phyloP scores from a whole-genome alignment of 805 yeast species.

The Wickerhamiella cacticola region DNA sequence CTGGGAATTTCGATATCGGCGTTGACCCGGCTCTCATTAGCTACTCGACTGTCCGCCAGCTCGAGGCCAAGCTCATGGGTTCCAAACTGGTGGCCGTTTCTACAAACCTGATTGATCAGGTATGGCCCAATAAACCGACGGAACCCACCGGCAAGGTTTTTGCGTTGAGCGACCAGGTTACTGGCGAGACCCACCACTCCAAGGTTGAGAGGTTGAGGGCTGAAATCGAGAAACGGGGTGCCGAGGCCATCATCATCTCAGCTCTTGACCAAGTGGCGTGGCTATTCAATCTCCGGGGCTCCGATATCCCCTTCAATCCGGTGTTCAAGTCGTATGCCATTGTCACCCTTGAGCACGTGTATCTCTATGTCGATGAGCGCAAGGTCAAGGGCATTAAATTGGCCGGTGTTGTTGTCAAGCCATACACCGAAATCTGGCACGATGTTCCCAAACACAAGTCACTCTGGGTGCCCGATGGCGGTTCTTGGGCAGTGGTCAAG shows the following conservation, averaged over 20 bases:
- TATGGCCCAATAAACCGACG: conserved; percentile 67
- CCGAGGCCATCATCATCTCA: conserved; percentile 44
- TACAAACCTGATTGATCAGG: conserved; percentile 57
- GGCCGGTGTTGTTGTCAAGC: conserved; percentile 38
- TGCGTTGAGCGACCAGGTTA: conserved; percentile 39
- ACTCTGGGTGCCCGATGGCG: conserved; percentile 43
- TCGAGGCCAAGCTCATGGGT: conserved; percentile 22
- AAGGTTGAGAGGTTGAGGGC: conserved; percentile 41
- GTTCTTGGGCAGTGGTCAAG: conserved; percentile 58
- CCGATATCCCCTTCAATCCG: conserved; percentile 75
- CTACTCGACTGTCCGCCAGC: conserved; percentile 30
- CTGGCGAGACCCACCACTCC: conserved; percentile 51
- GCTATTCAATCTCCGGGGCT: conserved; percentile 74
- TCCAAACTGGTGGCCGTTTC: conserved; percentile 41
- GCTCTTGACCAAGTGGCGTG: conserved; percentile 85
- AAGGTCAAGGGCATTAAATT: conserved; percentile 33
- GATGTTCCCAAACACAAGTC: conserved; percentile 31
- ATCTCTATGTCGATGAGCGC: conserved; percentile 43
- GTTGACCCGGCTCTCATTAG: conserved; percentile 71
- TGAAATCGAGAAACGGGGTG: conserved; percentile 24
- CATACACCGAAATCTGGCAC: conserved; percentile 47
- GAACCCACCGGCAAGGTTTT: conserved; percentile 42
- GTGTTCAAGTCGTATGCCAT: conserved; percentile 66
- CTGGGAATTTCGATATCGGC: conserved; percentile 45
- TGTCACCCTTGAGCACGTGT: conserved; percentile 33